Evolutionary conservation across 2,329 filamentous ascomycete genomes (phyloP).

Genomic region (Trichoderma sp.): DNA sequence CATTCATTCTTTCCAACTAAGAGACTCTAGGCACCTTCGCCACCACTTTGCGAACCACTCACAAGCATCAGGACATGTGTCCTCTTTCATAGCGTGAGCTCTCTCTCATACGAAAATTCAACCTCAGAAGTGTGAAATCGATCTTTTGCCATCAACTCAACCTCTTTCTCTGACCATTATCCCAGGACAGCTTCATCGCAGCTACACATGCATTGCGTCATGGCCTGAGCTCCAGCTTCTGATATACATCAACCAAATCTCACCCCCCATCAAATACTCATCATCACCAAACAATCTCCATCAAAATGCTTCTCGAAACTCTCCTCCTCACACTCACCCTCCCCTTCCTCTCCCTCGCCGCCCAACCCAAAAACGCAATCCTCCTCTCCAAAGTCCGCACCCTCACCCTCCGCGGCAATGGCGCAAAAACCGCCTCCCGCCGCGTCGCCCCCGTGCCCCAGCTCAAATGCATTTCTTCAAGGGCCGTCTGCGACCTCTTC

Average conservation of each 20-base stretch:
- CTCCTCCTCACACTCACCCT: constrained; percentile 27
- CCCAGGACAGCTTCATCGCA: background rate
- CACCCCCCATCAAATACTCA: background rate
- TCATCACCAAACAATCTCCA: background rate
- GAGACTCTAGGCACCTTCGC: constrained; percentile 5
- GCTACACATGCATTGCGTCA: background rate
- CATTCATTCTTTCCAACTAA: background rate
- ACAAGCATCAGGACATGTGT: constrained; percentile 28
- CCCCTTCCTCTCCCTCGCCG: constrained; percentile 27
- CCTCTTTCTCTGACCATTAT: no score
- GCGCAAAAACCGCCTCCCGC: constrained; percentile 67
- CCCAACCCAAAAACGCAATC: constrained; percentile 47
- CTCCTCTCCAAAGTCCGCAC: constrained; percentile 64
- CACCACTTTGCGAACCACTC: background rate
- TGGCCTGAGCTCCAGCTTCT: background rate
- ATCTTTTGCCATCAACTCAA: no score
- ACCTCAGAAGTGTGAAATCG: background rate
- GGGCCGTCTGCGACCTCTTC: constrained; percentile 64
- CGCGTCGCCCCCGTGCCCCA: constrained; percentile 75
- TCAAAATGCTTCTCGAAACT: constrained; percentile 30
- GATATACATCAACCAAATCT: background rate
- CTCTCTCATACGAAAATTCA: background rate
- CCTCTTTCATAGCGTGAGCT: constrained; percentile 18
- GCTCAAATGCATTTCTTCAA: constrained; percentile 70
- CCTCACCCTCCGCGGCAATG: constrained; percentile 69